Percentiles rank a stretch among this genome's conserved stretches.
These are phyloP conservation scores for Xerocomus brunneocitrinus DNA, from an alignment of 768 basidiomycete species.

Conservation along the genomic window DNA sequence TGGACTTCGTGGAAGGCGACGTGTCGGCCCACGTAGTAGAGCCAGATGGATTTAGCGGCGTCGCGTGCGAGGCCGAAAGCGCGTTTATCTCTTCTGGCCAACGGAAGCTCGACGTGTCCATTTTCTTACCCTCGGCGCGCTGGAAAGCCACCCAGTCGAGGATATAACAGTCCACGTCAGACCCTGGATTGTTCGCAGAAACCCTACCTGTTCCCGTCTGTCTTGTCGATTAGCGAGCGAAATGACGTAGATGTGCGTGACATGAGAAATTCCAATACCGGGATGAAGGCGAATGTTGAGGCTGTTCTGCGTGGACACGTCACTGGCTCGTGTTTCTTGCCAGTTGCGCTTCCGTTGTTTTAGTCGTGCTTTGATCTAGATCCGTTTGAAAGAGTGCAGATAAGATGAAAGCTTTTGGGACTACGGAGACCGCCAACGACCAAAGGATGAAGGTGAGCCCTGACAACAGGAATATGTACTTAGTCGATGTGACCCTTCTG, in stretches of 20 bases:
- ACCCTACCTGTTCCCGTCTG: constrained; percentile 57
- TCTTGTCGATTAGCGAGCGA: constrained; percentile 55
- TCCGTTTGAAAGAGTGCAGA: constrained; percentile 15
- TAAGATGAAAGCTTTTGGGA: constrained; percentile 10
- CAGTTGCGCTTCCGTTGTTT: neutral
- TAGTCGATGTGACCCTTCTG: constrained; percentile 12
- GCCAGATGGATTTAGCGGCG: constrained; percentile 11
- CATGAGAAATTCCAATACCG: constrained; percentile 36
- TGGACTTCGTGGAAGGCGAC: neutral
- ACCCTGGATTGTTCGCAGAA: constrained; percentile 40
- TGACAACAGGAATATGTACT: constrained; percentile 21
- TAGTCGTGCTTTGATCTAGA: constrained; percentile 2
- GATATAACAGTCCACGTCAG: constrained; percentile 52
- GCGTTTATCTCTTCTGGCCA: constrained; percentile 20
- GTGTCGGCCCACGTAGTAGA: constrained; percentile 20
- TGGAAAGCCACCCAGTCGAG: constrained; percentile 37
- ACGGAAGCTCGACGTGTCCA: constrained; percentile 13
- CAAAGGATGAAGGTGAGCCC: constrained; percentile 19
- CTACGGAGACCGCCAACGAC: constrained; percentile 10
- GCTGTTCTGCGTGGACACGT: neutral
- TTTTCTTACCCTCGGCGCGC: neutral
- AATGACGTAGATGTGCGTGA: constrained; percentile 46
- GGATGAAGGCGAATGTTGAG: neutral
- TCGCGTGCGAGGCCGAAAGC: constrained; percentile 10
- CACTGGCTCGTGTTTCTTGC: neutral